Percentiles rank a stretch among this genome's conserved stretches.
Evolutionary conservation across 2,329 filamentous ascomycete genomes (phyloP).

Genomic region (Fusarium multiceps): DNA sequence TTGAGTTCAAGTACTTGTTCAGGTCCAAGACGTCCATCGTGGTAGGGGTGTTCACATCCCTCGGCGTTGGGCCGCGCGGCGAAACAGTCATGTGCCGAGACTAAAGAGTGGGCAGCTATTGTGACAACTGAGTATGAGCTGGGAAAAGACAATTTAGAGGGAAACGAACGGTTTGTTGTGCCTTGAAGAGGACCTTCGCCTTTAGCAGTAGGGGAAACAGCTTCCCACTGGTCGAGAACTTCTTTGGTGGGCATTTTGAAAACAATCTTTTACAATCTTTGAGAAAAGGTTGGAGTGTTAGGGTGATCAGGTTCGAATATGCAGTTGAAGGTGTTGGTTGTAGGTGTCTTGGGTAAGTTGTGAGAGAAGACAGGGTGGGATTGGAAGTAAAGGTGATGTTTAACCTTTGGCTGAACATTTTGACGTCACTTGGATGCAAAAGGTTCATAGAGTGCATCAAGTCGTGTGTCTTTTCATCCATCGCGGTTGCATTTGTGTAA

Average conservation of each 20-base stretch:
- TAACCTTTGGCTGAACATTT: not conserved
- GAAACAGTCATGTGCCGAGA: constrained; percentile 45
- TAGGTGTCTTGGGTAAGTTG: not conserved
- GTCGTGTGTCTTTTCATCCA: not conserved
- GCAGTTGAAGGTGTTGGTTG: not conserved
- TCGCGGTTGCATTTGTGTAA: constrained; percentile 20
- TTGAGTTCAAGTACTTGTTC: constrained; percentile 12
- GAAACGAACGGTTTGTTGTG: constrained; percentile 13
- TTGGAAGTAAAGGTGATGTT: not conserved
- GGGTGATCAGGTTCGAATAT: no score
- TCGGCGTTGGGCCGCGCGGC: constrained; percentile 27
- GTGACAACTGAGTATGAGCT: not conserved
- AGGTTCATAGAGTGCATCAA: not conserved
- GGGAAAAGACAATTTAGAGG: not conserved
- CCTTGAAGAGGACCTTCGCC: constrained; percentile 39
- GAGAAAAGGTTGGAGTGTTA: not conserved
- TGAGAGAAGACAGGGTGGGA: not conserved
- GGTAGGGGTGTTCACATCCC: not conserved
- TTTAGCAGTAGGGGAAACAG: constrained; percentile 21
- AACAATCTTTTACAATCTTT: not conserved
- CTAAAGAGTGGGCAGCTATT: constrained; percentile 40
- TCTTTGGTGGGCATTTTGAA: constrained; percentile 38
- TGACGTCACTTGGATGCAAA: constrained; percentile 16
- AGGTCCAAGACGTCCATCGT: constrained; percentile 16
- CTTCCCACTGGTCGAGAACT: constrained; percentile 35